Conservation (phyloP, 306 rosid species). For the Ammopiptanthus mongolicus region DNA sequence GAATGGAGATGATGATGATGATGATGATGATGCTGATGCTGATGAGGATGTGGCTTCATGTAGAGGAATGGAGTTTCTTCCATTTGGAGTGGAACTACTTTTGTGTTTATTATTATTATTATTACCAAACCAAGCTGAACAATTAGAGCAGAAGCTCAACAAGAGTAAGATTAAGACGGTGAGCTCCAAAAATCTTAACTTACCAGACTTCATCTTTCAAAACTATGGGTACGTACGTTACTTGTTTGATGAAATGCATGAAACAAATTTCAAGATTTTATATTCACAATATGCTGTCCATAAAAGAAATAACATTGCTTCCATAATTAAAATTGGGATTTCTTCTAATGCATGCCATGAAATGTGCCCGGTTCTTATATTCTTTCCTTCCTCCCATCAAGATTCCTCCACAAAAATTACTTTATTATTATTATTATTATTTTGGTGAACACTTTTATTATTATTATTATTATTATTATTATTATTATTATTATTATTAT, state of each 20-base stretch:
- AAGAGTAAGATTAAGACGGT: slow-evolving; percentile 14
- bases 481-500: too few species aligned
- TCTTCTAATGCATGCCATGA: slow-evolving; percentile 30
- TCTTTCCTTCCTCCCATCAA: slow-evolving; percentile 31
- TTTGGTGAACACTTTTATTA: too few species aligned
- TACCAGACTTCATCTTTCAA: slow-evolving; percentile 11
- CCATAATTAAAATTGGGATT: slow-evolving; percentile 27
- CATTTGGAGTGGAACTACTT: not conserved
- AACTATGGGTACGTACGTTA: not conserved
- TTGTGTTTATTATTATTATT: slow-evolving; percentile 27
- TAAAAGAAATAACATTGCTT: slow-evolving; percentile 43
- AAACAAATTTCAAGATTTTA: not conserved
- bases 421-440: too few species aligned
- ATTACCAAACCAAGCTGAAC: slow-evolving; percentile 57
- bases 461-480: too few species aligned
- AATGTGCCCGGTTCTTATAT: slow-evolving; percentile 26
- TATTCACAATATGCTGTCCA: not conserved
- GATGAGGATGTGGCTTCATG: slow-evolving; percentile 29
- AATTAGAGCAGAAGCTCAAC: slow-evolving; percentile 31
- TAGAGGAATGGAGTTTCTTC: slow-evolving; percentile 37
- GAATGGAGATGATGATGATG: slow-evolving; percentile 4
- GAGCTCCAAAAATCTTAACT: slow-evolving; percentile 20
- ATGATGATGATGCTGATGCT: not conserved
- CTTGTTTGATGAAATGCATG: slow-evolving; percentile 37
- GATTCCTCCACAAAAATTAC: not conserved